phyloP scores from a whole-genome alignment of 768 basidiomycete species.

The Antrodiella citrinella region DNA sequence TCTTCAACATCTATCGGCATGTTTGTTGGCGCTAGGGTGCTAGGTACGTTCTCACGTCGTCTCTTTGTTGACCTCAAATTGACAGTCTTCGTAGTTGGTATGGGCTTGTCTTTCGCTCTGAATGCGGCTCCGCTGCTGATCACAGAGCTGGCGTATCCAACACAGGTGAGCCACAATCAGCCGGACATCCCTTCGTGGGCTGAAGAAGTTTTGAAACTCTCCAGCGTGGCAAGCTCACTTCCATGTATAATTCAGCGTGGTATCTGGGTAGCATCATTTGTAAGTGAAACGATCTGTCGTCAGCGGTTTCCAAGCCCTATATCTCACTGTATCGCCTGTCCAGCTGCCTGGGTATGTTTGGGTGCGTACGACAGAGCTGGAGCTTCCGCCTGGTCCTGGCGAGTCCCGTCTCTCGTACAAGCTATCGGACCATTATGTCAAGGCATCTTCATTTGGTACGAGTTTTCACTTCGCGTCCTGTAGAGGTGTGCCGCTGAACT shows the following conservation, averaged over 20 bases:
- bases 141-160: conserved; percentile 63
- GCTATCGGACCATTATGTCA: conserved; percentile 51
- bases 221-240: conserved; percentile 46
- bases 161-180: conserved; percentile 36
- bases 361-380: conserved; percentile 27
- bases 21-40: conserved; percentile 50
- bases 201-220: conserved; percentile 20
- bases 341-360: conserved; percentile 41
- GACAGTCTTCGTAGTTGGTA: conserved; percentile 37
- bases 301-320: not conserved
- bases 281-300: conserved; percentile 21
- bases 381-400: conserved; percentile 49
- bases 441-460: conserved; percentile 44
- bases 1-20: conserved; percentile 36
- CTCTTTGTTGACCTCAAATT: conserved; percentile 1
- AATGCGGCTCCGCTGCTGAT: conserved; percentile 59
- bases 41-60: conserved; percentile 30
- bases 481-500: not conserved
- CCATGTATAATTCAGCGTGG: conserved; percentile 68
- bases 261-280: conserved; percentile 65
- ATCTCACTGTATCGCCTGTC: conserved; percentile 5
- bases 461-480: not conserved
- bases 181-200: not conserved
- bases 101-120: conserved; percentile 52
- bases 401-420: conserved; percentile 58